Evolutionary conservation across 2,329 filamentous ascomycete species (phyloP).

Genomic region (Furcasterigmium sp.): DNA sequence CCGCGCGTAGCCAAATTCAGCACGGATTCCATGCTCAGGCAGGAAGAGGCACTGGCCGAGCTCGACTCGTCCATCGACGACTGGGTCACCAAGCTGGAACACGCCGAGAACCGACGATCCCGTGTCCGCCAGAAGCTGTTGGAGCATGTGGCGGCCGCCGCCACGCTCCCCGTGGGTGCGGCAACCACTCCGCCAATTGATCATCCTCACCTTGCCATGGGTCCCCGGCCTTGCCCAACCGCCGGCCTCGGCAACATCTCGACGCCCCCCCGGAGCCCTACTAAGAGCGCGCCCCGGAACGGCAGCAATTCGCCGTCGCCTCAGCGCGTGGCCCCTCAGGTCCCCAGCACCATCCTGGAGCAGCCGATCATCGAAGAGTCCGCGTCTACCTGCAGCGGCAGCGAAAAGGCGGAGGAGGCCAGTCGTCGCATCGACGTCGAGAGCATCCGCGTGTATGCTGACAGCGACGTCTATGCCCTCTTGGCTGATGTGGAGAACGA

Average conservation of each 20-base stretch:
- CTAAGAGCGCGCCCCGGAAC: slow-evolving; percentile 35
- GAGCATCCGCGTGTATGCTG: slow-evolving; percentile 64
- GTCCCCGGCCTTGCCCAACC: slow-evolving; percentile 24
- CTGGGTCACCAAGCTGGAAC: slow-evolving; percentile 75
- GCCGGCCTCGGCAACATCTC: slow-evolving; percentile 35
- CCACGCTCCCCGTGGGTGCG: slow-evolving; percentile 39
- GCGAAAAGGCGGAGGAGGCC: slow-evolving; percentile 18
- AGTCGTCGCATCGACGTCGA: slow-evolving; percentile 43
- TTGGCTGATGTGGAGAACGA: slow-evolving; percentile 62
- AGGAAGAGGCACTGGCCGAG: slow-evolving; percentile 73
- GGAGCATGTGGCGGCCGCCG: slow-evolving; percentile 72
- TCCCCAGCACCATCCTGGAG: slow-evolving; percentile 52
- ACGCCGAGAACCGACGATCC: slow-evolving; percentile 71
- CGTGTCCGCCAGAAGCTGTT: slow-evolving; percentile 74
- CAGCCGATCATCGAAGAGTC: slow-evolving; percentile 40
- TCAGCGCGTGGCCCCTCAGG: slow-evolving; percentile 45
- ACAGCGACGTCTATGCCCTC: slow-evolving; percentile 61
- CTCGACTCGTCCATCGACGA: slow-evolving; percentile 75
- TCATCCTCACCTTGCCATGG: slow-evolving; percentile 35
- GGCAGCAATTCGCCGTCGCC: slow-evolving; percentile 40
- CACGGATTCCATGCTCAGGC: slow-evolving; percentile 69
- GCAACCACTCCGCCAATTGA: slow-evolving; percentile 25
- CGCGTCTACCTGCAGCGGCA: slow-evolving; percentile 16
- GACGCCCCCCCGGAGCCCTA: slow-evolving; percentile 56
- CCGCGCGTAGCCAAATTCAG: slow-evolving; percentile 67